Evolutionary conservation across 2,329 filamentous ascomycete genomes (phyloP).

Genomic region (Apiospora aurea): DNA sequence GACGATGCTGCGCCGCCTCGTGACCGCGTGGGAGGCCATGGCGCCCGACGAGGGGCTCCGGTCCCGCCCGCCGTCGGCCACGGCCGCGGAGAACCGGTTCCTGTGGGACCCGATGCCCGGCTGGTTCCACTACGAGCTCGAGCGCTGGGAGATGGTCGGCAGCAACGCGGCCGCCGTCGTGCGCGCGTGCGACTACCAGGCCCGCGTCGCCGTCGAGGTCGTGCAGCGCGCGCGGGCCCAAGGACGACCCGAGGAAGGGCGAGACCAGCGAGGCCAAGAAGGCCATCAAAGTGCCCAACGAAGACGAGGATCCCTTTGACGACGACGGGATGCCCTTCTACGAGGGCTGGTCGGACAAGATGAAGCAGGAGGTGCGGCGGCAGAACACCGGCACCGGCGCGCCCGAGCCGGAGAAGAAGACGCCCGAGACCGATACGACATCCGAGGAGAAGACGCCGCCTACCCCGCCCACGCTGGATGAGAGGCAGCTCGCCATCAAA

Average conservation of each 20-base stretch:
- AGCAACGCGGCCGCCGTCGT: neutral
- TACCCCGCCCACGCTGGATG: too few species aligned
- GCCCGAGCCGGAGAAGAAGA: too few species aligned
- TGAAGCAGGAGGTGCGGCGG: too few species aligned
- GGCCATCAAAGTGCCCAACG: neutral
- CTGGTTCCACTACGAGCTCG: slow-evolving; percentile 23
- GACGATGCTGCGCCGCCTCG: neutral
- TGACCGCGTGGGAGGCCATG: neutral
- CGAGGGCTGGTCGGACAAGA: neutral
- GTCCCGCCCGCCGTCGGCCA: neutral
- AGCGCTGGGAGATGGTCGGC: slow-evolving; percentile 17
- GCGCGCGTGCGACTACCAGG: neutral
- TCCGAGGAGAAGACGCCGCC: too few species aligned
- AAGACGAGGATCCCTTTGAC: neutral
- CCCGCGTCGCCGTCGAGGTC: slow-evolving; percentile 22
- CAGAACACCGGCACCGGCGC: too few species aligned
- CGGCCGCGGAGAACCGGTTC: neutral
- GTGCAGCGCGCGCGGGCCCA: too few species aligned
- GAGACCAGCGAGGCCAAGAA: neutral
- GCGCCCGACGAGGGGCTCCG: too few species aligned
- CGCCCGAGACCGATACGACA: too few species aligned
- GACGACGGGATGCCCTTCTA: neutral
- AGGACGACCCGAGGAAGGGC: neutral
- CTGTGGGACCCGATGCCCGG: neutral
- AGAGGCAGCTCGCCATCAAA: too few species aligned